These are phyloP conservation scores for Orychophragmus violaceus DNA, from an alignment of 345 rosid genomes.

Conservation along the genomic window DNA sequence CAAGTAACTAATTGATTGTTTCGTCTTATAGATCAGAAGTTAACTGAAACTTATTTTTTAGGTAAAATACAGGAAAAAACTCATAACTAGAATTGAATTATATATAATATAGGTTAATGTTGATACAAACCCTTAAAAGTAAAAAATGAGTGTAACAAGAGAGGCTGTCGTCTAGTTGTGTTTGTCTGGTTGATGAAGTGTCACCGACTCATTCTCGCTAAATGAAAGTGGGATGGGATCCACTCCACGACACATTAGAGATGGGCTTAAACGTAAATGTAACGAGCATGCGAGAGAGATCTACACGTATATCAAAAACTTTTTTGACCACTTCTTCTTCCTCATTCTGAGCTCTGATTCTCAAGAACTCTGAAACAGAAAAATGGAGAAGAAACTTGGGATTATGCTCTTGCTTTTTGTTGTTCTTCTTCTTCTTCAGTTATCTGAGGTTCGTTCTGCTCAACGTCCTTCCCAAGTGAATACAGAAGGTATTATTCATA, in stretches of 20 bases:
- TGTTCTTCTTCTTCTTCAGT: constrained; percentile 13
- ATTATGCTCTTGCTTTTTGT: not conserved
- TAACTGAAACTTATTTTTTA: not conserved
- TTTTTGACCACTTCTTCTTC: constrained; percentile 13
- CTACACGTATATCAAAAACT: constrained; percentile 14
- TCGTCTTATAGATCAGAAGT: not conserved
- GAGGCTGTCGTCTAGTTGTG: constrained; percentile 12
- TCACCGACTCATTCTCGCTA: constrained; percentile 11
- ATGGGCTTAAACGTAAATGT: constrained; percentile 13
- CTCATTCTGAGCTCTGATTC: not conserved
- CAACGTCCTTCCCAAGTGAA: constrained; percentile 7
- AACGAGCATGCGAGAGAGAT: constrained; percentile 17
- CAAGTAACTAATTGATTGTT: not conserved
- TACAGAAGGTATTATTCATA: constrained; percentile 16
- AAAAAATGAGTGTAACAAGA: not conserved
- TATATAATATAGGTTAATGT: not conserved
- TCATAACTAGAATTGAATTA: not conserved
- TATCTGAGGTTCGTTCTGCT: constrained; percentile 8
- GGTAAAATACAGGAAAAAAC: not conserved
- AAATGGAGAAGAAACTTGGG: constrained; percentile 16
- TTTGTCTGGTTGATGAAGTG: constrained; percentile 10
- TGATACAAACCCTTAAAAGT: not conserved
- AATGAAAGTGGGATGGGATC: constrained; percentile 10
- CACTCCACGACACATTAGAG: constrained; percentile 2
- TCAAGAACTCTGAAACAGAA: constrained; percentile 8